Evolutionary conservation across 257 asterid species (phyloP).

Genomic region (Penstemon barbatus): DNA sequence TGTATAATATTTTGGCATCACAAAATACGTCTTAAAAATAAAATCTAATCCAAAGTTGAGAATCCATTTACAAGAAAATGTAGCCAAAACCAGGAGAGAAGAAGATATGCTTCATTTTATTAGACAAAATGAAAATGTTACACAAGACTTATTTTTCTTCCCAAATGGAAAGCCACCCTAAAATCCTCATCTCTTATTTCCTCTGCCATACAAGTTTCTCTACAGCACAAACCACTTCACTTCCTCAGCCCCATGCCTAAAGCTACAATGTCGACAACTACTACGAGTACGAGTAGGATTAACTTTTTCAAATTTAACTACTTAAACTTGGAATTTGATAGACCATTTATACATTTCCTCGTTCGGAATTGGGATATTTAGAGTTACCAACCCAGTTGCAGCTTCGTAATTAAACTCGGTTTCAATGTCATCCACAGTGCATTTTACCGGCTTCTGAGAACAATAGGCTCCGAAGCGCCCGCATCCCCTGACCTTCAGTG

Average conservation of each 20-base stretch:
- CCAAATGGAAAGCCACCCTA: neutral
- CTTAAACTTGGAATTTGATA: slow-evolving; percentile 56
- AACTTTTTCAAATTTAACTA: neutral
- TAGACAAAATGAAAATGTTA: slow-evolving; percentile 19
- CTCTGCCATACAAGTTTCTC: neutral
- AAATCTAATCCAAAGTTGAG: too few species aligned
- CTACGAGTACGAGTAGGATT: slow-evolving; percentile 1
- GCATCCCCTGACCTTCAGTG: slow-evolving; percentile 70
- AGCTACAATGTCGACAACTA: neutral
- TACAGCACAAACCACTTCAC: neutral
- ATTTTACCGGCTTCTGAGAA: slow-evolving; percentile 64
- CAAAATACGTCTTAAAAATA: too few species aligned
- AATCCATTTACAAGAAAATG: neutral
- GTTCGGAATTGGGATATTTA: slow-evolving; percentile 48
- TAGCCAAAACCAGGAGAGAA: neutral
- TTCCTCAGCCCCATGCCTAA: slow-evolving; percentile 1
- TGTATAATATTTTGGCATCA: too few species aligned
- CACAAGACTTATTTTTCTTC: slow-evolving; percentile 29
- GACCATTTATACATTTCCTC: slow-evolving; percentile 79
- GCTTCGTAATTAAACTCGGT: slow-evolving; percentile 49
- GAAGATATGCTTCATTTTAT: slow-evolving; percentile 16
- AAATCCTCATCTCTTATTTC: neutral
- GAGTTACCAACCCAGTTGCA: slow-evolving; percentile 54
- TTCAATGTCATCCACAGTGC: slow-evolving; percentile 48
- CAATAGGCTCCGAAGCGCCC: slow-evolving; percentile 78